phyloP scores from a whole-genome alignment of 2,329 filamentous ascomycete species.

The Sclerotinia spermophila region DNA sequence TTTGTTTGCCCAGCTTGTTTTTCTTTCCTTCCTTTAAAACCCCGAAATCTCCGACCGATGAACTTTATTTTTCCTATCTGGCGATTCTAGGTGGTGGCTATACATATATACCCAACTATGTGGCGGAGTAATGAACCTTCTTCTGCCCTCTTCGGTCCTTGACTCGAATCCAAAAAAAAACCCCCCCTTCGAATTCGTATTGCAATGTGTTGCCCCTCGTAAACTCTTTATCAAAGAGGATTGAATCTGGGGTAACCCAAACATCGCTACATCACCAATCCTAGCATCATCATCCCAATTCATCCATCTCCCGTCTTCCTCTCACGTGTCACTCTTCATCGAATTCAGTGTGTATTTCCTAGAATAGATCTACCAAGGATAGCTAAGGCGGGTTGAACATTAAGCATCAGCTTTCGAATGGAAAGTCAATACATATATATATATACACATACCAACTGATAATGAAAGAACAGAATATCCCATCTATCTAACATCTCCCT shows the following conservation, averaged over 20 bases:
- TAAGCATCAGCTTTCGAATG: neutral
- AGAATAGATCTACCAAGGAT: neutral
- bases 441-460: neutral
- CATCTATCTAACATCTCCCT: neutral
- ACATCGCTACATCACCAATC: neutral
- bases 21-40: neutral
- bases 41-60: neutral
- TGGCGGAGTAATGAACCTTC: neutral
- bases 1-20: neutral
- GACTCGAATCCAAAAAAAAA: neutral
- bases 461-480: neutral
- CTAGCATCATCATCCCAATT: neutral
- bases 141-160: neutral
- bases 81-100: neutral
- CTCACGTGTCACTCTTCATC: neutral
- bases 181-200: neutral
- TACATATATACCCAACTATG: neutral
- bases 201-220: neutral
- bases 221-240: neutral
- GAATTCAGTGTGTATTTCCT: neutral
- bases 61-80: neutral
- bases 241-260: slow-evolving; percentile 1
- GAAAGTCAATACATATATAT: neutral
- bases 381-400: neutral
- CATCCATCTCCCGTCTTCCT: neutral